Evolutionary conservation across 371 early-diverging fungal genomes (phyloP), one percentile per base, ranked within the genome.

Genomic region (Lichtheimia hyalospora): DNA sequence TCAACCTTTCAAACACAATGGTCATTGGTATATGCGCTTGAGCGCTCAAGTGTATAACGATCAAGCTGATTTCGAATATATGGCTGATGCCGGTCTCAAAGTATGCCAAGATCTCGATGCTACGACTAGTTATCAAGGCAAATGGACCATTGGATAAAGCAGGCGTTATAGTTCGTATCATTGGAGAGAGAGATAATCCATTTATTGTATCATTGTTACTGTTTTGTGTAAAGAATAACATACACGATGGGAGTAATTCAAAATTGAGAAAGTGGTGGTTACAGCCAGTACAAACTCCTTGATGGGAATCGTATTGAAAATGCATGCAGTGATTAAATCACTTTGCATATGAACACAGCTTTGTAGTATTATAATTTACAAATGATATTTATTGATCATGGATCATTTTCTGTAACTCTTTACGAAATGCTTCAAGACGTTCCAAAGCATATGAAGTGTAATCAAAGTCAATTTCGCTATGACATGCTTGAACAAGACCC

Each of bases 381-480:
- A 34, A 8, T 34, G 34, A 34, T 34, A 8, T 34, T 34, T 34
- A 34, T 34, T 34, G 34, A 34, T 34, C 34, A 6, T 0, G 2
- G 10, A 2, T 34, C 34, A 34, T 34, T 8, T 34, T 46, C 24
- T 55, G 16, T 15, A 72, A 49, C 25, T 74, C 73, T 14, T 63
- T 43, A 18, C 71, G 67, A 62, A 87, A 87, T 14, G 81, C 72
- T 41, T 63, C 63, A 13, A 92, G 59, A 3, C 91, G 79, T 66
- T 91, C 88, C n/a, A 81, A 63, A 5, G 88, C 85, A 55, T 89
- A 94, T 18, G 69, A 76, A 25, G 86, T 76, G 60, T 92, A 94
- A 64, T 94, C 90, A 70, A 92, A 94, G 18, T 92, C 89, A 58
- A 94, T 94, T 43, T 89, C 84, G 58, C 87, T 88, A 52, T 85